Base-by-base conservation (phyloP, 441 rosid genomes). In the Dalechampia spathulata region DNA sequence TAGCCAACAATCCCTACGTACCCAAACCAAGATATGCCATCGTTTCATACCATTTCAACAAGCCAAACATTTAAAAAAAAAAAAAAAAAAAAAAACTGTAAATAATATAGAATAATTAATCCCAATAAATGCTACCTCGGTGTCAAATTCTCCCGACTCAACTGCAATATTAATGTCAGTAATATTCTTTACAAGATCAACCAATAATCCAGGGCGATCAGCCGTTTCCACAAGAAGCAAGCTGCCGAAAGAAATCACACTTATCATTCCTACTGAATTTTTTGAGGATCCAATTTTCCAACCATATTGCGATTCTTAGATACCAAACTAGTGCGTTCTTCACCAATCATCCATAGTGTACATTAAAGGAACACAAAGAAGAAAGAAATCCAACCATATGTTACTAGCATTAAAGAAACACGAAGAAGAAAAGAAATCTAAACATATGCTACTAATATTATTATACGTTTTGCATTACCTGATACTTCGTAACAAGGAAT, bases 81-180 rank as follows among this genome's bases (percentile, higher is more conserved):
- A 13, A 14, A 10, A 16, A 14, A 11, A 16, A 2, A 28, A 2
- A 57, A 36, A 30, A 3, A 44, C 4, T 12, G 17, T 32, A 20
- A 30, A n/a, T 11, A 7, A 27, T n/a, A 32, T 30, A 30, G 34
- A 8, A 30, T 3, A 30, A 30, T 30, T 3, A 4, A 30, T 30
- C 34, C 34, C 34, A 30, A 30, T 4, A 30, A 8, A 26, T 12
- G 47, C 47, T 52, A 87, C 99, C 99, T 93, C 99, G 5, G 99
- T 93, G 67, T 93, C 96, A 60, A 89, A 93, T 72, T 93, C 99
- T 78, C 97, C 99, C 1, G 97, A 93, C 66, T 87, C 94, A 7
- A 93, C 95, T 39, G 82, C 71, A 2, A 93, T 47, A 60, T 74
- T 85, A 52, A 85, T 83, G 72, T 93, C 97, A 21, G 89, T 71